These are phyloP conservation scores for Calvatia gigantea DNA, from an alignment of 768 basidiomycete species.

Conservation along the genomic window DNA sequence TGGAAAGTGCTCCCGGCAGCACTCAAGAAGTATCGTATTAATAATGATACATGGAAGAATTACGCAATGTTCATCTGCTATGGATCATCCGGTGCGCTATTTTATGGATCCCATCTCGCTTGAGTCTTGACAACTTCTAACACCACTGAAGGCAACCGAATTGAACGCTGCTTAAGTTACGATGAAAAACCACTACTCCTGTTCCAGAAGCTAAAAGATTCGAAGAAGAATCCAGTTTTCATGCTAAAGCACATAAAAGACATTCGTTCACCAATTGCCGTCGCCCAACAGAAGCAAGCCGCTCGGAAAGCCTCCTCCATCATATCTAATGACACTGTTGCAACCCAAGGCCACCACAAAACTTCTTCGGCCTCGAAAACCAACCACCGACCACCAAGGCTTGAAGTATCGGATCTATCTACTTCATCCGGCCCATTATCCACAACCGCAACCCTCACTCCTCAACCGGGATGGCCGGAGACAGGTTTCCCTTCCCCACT, in stretches of 20 bases:
- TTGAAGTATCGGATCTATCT: slow-evolving; percentile 66
- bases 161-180: slow-evolving; percentile 93
- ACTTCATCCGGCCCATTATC: slow-evolving; percentile 46
- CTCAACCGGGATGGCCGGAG: slow-evolving; percentile 77
- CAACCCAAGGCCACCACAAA: slow-evolving; percentile 43
- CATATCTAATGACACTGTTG: slow-evolving; percentile 39
- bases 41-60: slow-evolving; percentile 97
- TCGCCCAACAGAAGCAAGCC: slow-evolving; percentile 95
- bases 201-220: slow-evolving; percentile 96
- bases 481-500: slow-evolving; percentile 57
- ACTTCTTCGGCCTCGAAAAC: slow-evolving; percentile 36
- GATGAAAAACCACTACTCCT: slow-evolving; percentile 97
- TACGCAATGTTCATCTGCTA: slow-evolving; percentile 99
- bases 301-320: slow-evolving; percentile 73
- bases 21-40: slow-evolving; percentile 97
- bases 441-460: slow-evolving; percentile 60
- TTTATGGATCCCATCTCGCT: background rate
- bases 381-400: slow-evolving; percentile 57
- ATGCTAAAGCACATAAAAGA: slow-evolving; percentile 98
- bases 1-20: slow-evolving; percentile 99
- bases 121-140: background rate
- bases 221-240: slow-evolving; percentile 97
- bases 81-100: slow-evolving; percentile 73
- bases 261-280: slow-evolving; percentile 94
- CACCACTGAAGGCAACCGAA: slow-evolving; percentile 52